Evolutionary conservation across 2,329 filamentous ascomycete species (phyloP).

Genomic region (Graphium sp.): DNA sequence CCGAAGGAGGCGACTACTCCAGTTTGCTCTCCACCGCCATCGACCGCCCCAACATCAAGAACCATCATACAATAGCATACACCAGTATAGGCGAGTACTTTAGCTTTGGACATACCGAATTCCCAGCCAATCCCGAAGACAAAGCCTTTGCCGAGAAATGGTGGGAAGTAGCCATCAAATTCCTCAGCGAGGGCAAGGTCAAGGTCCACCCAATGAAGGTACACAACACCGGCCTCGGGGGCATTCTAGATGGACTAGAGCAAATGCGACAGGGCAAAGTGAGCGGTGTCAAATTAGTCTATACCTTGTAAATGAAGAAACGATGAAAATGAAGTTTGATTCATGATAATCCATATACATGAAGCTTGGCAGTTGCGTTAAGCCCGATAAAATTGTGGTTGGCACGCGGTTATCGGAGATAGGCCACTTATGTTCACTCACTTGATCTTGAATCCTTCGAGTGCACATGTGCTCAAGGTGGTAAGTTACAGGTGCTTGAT

Average conservation of each 20-base stretch:
- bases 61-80: conserved; percentile 18
- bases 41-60: conserved; percentile 16
- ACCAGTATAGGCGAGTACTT: conserved; percentile 19
- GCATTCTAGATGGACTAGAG: conserved; percentile 16
- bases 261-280: conserved; percentile 15
- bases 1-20: conserved; percentile 18
- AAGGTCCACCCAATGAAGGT: conserved; percentile 16
- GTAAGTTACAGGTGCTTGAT: too few relatives aligned
- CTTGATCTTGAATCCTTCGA: too few relatives aligned
- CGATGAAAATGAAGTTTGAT: too few relatives aligned
- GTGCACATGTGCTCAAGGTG: too few relatives aligned
- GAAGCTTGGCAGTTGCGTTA: too few relatives aligned
- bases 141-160: conserved; percentile 19
- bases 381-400: too few relatives aligned
- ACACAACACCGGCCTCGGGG: conserved; percentile 13
- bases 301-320: conserved; percentile 20
- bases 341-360: too few relatives aligned
- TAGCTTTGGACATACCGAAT: conserved; percentile 8
- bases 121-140: conserved; percentile 12
- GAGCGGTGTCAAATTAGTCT: conserved; percentile 26
- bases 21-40: conserved; percentile 19
- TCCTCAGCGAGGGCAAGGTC: conserved; percentile 19
- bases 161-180: conserved; percentile 13
- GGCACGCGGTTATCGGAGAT: too few relatives aligned
- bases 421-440: too few relatives aligned